Evolutionary conservation across 108 stramenopile species (phyloP).

Genomic region (Seminavis robusta): DNA sequence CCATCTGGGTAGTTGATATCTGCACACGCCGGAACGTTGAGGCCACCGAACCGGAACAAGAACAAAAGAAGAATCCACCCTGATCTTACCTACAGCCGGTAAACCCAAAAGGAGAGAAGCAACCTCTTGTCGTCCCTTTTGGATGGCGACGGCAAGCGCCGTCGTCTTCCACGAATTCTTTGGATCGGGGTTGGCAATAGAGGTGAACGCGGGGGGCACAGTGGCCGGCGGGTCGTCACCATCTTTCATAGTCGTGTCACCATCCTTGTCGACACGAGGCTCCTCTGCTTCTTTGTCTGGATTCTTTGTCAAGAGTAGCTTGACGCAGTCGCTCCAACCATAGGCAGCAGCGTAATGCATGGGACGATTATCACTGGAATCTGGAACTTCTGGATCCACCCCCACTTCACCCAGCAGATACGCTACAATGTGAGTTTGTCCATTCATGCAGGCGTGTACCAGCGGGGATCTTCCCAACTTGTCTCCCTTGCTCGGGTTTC

Average conservation of each 20-base stretch:
- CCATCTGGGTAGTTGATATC: too few relatives aligned
- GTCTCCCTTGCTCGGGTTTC: neutral
- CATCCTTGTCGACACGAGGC: too few relatives aligned
- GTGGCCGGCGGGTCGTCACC: too few relatives aligned
- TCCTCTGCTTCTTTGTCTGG: too few relatives aligned
- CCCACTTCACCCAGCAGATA: neutral
- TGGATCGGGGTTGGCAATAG: neutral
- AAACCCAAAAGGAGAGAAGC: too few relatives aligned
- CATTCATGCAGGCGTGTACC: constrained; percentile 1
- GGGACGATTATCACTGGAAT: neutral
- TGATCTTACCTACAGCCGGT: too few relatives aligned
- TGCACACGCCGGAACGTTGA: too few relatives aligned
- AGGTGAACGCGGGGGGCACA: too few relatives aligned
- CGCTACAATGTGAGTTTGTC: constrained; percentile 2
- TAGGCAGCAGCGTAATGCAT: constrained; percentile 2
- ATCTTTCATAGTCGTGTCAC: too few relatives aligned
- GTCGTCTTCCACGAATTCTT: constrained; percentile 1
- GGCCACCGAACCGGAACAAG: too few relatives aligned
- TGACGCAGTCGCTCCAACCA: constrained; percentile 1
- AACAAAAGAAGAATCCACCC: too few relatives aligned
- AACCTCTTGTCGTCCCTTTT: neutral
- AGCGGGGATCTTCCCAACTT: neutral
- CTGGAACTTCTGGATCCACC: neutral
- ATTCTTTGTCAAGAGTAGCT: neutral
- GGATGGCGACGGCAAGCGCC: neutral